phyloP scores from a whole-genome alignment of 306 rosid species.

The Vachellia pachyceras region DNA sequence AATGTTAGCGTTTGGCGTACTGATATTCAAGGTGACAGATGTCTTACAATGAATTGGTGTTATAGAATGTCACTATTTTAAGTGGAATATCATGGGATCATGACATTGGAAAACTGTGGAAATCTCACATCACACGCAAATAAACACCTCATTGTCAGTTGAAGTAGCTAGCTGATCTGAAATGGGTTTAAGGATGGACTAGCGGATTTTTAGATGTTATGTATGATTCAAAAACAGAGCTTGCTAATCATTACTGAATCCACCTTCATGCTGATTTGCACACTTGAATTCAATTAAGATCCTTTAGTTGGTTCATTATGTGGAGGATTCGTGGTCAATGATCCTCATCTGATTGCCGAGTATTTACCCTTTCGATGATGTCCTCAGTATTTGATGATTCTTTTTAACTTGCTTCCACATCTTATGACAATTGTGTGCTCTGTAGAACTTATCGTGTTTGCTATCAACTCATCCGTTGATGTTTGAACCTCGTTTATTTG shows the following conservation, averaged over 20 bases:
- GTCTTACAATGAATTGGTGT: neutral
- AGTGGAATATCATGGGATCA: neutral
- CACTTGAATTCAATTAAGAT: neutral
- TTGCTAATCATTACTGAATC: neutral
- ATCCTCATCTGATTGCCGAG: neutral
- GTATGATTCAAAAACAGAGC: slow-evolving; percentile 6
- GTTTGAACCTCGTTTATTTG: slow-evolving; percentile 1
- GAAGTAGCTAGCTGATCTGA: neutral
- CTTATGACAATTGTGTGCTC: neutral
- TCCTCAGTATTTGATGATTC: slow-evolving; percentile 2
- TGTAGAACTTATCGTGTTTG: neutral
- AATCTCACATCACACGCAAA: neutral
- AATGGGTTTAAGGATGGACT: neutral
- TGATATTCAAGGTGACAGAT: neutral
- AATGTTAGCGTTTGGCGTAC: neutral
- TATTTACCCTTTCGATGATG: neutral
- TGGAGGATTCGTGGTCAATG: neutral
- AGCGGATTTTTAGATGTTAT: neutral
- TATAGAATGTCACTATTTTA: neutral
- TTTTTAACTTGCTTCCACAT: slow-evolving; percentile 13
- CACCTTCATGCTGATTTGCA: slow-evolving; percentile 14
- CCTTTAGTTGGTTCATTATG: neutral
- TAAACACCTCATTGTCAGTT: neutral
- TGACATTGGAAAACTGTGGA: neutral
- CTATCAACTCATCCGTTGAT: slow-evolving; percentile 4